A percentile compares a stretch with the other conserved stretches of the same genome.
phyloP scores from a whole-genome alignment of 768 basidiomycete species.

The Strobilomyces confusus region DNA sequence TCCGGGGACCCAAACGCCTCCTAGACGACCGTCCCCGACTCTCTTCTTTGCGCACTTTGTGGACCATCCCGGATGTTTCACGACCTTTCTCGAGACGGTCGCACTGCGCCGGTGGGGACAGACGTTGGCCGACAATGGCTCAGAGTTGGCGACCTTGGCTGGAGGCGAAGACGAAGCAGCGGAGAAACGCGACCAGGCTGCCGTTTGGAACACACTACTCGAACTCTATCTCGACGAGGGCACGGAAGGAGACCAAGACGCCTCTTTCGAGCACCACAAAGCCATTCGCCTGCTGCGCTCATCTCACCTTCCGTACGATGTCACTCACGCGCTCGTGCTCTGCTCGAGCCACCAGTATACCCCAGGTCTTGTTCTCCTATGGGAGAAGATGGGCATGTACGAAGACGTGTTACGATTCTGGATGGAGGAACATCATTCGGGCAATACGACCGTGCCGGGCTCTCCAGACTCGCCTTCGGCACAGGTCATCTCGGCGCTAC shows the following conservation, averaged over 20 bases:
- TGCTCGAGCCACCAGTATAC: slow-evolving; percentile 84
- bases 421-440: slow-evolving; percentile 62
- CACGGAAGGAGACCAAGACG: slow-evolving; percentile 21
- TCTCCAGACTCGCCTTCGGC: slow-evolving; percentile 34
- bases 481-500: slow-evolving; percentile 67
- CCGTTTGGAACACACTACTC: slow-evolving; percentile 93
- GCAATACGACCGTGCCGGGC: not conserved
- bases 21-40: slow-evolving; percentile 70
- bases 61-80: slow-evolving; percentile 79
- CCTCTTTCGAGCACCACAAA: slow-evolving; percentile 39
- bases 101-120: slow-evolving; percentile 80
- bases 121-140: slow-evolving; percentile 36
- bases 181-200: slow-evolving; percentile 67
- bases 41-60: slow-evolving; percentile 94
- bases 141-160: slow-evolving; percentile 13
- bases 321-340: slow-evolving; percentile 89
- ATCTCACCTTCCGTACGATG: slow-evolving; percentile 68
- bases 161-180: slow-evolving; percentile 40
- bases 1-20: slow-evolving; percentile 27
- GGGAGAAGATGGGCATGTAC: slow-evolving; percentile 95
- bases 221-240: slow-evolving; percentile 78
- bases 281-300: slow-evolving; percentile 70
- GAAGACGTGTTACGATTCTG: slow-evolving; percentile 92
- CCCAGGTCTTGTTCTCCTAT: slow-evolving; percentile 80
- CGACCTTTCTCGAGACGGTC: slow-evolving; percentile 85